phyloP scores from a whole-genome alignment of 345 rosid species.

The Populus pruinosa region DNA sequence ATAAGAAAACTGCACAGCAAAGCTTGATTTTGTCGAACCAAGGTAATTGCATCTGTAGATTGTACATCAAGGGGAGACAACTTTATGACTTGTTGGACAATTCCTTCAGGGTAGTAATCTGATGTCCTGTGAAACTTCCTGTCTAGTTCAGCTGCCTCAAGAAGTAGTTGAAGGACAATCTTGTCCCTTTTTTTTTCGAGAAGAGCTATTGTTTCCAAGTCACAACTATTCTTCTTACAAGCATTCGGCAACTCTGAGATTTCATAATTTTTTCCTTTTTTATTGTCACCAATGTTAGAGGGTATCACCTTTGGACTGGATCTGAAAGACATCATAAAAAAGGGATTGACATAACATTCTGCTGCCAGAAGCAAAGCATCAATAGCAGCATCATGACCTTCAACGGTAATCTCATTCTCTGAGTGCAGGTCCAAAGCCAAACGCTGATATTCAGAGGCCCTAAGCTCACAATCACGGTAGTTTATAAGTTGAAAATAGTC shows the following conservation, averaged over 20 bases:
- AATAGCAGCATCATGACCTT: slow-evolving; percentile 75
- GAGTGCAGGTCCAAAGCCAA: slow-evolving; percentile 67
- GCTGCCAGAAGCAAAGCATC: slow-evolving; percentile 87
- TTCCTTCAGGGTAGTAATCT: slow-evolving; percentile 34
- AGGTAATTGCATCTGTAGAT: slow-evolving; percentile 65
- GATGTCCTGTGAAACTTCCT: slow-evolving; percentile 39
- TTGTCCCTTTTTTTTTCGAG: slow-evolving; percentile 70
- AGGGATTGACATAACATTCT: slow-evolving; percentile 83
- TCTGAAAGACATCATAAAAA: slow-evolving; percentile 52
- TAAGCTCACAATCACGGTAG: slow-evolving; percentile 63
- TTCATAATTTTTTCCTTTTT: slow-evolving; percentile 27
- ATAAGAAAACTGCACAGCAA: slow-evolving; percentile 58
- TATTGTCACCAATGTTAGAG: slow-evolving; percentile 17
- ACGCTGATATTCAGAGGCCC: slow-evolving; percentile 71
- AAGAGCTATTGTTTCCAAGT: slow-evolving; percentile 45
- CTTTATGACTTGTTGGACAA: slow-evolving; percentile 42
- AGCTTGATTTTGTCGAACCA: slow-evolving; percentile 76
- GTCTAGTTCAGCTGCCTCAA: slow-evolving; percentile 73
- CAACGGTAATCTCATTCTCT: slow-evolving; percentile 46
- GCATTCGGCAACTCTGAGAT: slow-evolving; percentile 26
- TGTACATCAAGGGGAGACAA: slow-evolving; percentile 50
- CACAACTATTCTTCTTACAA: slow-evolving; percentile 28
- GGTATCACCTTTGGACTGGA: slow-evolving; percentile 28
- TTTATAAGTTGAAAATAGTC: slow-evolving; percentile 60
- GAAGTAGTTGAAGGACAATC: slow-evolving; percentile 60